Evolutionary conservation across 2,329 filamentous ascomycete species (phyloP).

Genomic region (Akanthomyces dipterigenus): DNA sequence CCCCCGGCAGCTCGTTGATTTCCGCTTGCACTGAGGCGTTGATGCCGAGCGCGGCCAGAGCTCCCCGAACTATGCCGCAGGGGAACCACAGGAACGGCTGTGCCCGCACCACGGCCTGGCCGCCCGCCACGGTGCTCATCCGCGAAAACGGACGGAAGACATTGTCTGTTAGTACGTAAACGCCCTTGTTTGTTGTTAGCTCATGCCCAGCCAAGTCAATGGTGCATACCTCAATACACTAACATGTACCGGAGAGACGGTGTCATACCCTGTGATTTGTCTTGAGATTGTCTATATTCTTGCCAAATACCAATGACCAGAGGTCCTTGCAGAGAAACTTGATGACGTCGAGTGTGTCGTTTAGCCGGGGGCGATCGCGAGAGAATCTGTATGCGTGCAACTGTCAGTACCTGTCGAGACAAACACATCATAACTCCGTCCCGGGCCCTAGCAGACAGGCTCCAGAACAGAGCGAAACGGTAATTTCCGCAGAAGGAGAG

Average conservation of each 20-base stretch:
- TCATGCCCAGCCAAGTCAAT: background rate
- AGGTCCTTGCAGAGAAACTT: conserved; percentile 99
- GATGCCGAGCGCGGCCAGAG: conserved; percentile 87
- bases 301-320: conserved; percentile 89
- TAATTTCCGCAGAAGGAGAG: background rate
- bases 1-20: conserved; percentile 75
- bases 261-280: conserved; percentile 78
- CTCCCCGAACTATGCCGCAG: conserved; percentile 84
- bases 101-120: conserved; percentile 65
- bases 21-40: conserved; percentile 88
- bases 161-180: conserved; percentile 94
- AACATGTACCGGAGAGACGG: no score
- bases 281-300: conserved; percentile 97
- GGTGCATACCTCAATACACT: background rate
- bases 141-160: conserved; percentile 80
- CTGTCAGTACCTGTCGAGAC: background rate
- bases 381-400: conserved; percentile 54
- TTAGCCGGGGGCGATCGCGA: conserved; percentile 76
- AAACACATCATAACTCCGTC: background rate
- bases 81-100: conserved; percentile 95
- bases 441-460: no score
- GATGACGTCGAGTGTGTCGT: conserved; percentile 88
- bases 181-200: conserved; percentile 49
- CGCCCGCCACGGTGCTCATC: conserved; percentile 77
- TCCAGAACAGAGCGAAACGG: background rate